These are phyloP conservation scores for Penicillium odoratum DNA, from an alignment of 495 filamentous ascomycete species.

Conservation along the genomic window DNA sequence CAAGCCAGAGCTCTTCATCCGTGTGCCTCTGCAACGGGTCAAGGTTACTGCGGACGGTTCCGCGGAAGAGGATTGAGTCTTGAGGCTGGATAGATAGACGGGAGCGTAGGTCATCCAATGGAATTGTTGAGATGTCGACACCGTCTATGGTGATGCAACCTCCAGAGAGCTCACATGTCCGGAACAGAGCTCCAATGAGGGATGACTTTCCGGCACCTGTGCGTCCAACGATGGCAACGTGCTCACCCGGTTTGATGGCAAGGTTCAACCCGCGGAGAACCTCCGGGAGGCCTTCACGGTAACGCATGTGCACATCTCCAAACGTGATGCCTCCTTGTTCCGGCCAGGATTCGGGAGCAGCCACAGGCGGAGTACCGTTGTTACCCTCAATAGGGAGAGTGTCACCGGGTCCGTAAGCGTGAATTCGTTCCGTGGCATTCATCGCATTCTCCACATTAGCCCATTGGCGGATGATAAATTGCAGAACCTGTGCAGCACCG, in stretches of 20 bases:
- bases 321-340: slow-evolving; percentile 6
- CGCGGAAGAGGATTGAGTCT: slow-evolving; percentile 32
- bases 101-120: slow-evolving; percentile 15
- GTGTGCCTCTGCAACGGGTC: slow-evolving; percentile 25
- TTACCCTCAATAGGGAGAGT: slow-evolving; percentile 1
- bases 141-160: slow-evolving; percentile 18
- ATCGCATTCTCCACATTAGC: slow-evolving; percentile 23
- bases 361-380: background rate
- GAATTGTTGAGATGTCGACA: slow-evolving; percentile 10
- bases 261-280: background rate
- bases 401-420: slow-evolving; percentile 9
- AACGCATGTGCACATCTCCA: slow-evolving; percentile 1
- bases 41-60: slow-evolving; percentile 33
- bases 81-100: slow-evolving; percentile 35
- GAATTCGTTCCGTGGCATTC: slow-evolving; percentile 18
- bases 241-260: slow-evolving; percentile 3
- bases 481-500: slow-evolving; percentile 8
- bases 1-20: slow-evolving; percentile 21
- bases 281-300: background rate
- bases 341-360: slow-evolving; percentile 1
- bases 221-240: slow-evolving; percentile 22
- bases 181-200: slow-evolving; percentile 27
- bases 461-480: slow-evolving; percentile 9
- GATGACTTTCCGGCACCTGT: slow-evolving; percentile 38
- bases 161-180: slow-evolving; percentile 25